A percentile compares a stretch with the other conserved stretches of the same genome.
These are phyloP conservation scores for Trebouxia sp. DNA, from an alignment of 139 green algal genomes.

Conservation along the genomic window DNA sequence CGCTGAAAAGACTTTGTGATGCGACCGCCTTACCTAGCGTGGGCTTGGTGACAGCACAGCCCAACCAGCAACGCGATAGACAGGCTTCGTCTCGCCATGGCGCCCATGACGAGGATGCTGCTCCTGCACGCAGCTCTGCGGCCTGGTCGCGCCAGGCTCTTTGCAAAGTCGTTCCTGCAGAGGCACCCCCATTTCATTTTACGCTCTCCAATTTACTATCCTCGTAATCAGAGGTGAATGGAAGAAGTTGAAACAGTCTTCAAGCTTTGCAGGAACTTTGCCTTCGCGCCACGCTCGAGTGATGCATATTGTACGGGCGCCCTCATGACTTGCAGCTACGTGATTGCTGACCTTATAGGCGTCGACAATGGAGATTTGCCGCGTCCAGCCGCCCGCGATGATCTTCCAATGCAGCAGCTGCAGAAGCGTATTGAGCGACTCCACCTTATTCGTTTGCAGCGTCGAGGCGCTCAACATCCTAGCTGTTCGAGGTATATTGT, in stretches of 20 bases:
- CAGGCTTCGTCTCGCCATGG: neutral
- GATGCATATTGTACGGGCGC: neutral
- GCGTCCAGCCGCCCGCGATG: neutral
- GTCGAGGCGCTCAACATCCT: neutral
- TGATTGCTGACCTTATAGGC: neutral
- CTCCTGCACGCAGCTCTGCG: too few species aligned
- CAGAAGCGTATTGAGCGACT: neutral
- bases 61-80: neutral
- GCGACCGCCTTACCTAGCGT: neutral
- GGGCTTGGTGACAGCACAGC: neutral
- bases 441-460: slow-evolving; percentile 1
- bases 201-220: too few species aligned
- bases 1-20: neutral
- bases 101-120: neutral
- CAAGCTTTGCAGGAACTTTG: too few species aligned
- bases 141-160: too few species aligned
- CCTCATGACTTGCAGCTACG: neutral
- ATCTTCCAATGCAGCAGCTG: slow-evolving; percentile 4
- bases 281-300: neutral
- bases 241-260: too few species aligned
- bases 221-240: too few species aligned
- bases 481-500: neutral
- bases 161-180: too few species aligned
- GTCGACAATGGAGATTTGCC: neutral
- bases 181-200: too few species aligned